Conservation (phyloP, 78 protist genomes). For the Monosiga brevicollis region DNA sequence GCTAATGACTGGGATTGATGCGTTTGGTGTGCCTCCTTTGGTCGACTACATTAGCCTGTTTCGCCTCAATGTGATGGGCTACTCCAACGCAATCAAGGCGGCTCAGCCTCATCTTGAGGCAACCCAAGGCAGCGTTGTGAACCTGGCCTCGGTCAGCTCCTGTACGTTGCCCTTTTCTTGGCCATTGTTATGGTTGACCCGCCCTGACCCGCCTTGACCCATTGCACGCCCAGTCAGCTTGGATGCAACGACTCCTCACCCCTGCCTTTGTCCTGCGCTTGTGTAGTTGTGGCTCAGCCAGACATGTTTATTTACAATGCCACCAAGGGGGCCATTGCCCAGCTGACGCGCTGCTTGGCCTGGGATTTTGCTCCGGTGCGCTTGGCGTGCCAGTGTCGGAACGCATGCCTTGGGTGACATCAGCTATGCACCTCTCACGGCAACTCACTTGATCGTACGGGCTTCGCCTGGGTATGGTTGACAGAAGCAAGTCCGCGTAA, state of each 20-base stretch:
- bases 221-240: no score
- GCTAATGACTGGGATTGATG: no score
- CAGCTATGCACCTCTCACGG: no score
- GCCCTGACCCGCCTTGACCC: no score
- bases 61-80: background rate
- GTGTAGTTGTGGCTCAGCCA: background rate
- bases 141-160: background rate
- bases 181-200: background rate
- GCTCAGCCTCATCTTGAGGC: background rate
- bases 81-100: background rate
- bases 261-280: background rate
- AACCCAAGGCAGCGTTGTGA: background rate
- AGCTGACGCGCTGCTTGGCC: background rate
- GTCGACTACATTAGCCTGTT: no score
- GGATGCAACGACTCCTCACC: background rate
- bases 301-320: background rate
- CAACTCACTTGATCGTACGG: no score
- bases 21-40: no score
- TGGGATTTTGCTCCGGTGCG: background rate
- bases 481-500: background rate
- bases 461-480: no score
- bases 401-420: no score
- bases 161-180: background rate
- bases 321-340: background rate
- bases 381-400: no score